Conservation (phyloP, 176 grass and related monocot genomes). For the Chloris gayana region DNA sequence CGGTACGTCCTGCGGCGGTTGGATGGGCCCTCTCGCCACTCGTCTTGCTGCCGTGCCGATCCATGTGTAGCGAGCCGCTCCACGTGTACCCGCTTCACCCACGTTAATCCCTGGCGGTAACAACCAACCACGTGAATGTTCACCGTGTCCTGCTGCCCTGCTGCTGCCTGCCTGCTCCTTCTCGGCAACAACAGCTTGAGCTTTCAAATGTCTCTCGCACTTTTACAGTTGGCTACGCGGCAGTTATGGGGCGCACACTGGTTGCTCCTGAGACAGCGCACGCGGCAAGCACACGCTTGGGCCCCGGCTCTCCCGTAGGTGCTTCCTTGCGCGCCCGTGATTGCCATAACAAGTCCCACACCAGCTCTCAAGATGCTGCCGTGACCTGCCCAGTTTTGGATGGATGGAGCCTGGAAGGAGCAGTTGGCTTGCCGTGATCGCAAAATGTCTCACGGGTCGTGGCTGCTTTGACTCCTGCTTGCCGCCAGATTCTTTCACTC, state of each 20-base stretch:
- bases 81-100: not conserved
- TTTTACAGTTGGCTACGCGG: not conserved
- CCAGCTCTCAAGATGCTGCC: not conserved
- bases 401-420: not conserved
- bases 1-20: not conserved
- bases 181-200: no score
- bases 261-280: not conserved
- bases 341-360: slow-evolving; percentile 1
- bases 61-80: not conserved
- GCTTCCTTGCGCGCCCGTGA: slow-evolving; percentile 20
- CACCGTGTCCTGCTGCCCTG: no score
- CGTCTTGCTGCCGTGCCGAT: not conserved
- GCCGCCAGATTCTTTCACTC: not conserved
- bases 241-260: not conserved
- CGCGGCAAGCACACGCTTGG: not conserved
- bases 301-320: not conserved
- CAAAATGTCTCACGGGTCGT: not conserved
- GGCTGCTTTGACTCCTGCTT: not conserved
- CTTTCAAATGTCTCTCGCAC: no score
- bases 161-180: no score
- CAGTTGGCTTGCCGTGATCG: not conserved
- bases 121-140: no score
- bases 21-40: not conserved
- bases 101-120: not conserved
- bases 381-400: not conserved